Base-by-base conservation (phyloP, 2,329 filamentous ascomycete species). In the Pseudogymnoascus pannorum region DNA sequence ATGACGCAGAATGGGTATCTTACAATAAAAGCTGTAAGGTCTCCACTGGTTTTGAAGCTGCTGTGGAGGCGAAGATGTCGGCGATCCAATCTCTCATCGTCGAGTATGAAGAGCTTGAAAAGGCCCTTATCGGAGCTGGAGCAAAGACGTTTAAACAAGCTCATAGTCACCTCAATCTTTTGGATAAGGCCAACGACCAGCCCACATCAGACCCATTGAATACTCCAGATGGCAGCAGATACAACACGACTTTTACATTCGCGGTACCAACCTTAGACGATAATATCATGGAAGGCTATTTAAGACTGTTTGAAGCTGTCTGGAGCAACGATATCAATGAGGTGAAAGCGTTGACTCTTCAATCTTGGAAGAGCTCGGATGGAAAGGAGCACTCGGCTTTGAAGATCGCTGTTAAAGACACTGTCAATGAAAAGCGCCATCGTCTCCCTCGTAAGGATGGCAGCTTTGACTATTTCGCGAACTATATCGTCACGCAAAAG, bases 241-340 rank as follows among this genome's bases (percentile, higher is more conserved):
- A 67, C n/a, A 18, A 64, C 18, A 67, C 67, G 1, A 58, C 51
- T 1, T 61, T 70, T 6, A 61, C 9, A 11, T 69, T 71, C 59
- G 16, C 24, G 26, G 51, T 66, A 5, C 68, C 70, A 9, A 66
- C 82, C 75, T 64, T 81, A 9, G 87, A 81, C 0, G 79, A 82
- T 2, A 75, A 75, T 38, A 81, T 79, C 58, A 78, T 77, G 24
- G 75, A 78, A 33, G 86, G 80, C 0, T 93, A 92, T 64, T 64
- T 88, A 5, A 75, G 82, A 64, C 72, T 93, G 76, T 89, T 89
- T 70, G 85, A 93, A 69, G 89, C 89, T 35, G 84, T 84, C 4
- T 94, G 88, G 88, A 68, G 68, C 4, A 87, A 87, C n/a, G 83
- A 94, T 66, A 65, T 88, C 1, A 77, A 83, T 1, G 83, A 76